phyloP scores from a whole-genome alignment of 148 eudicot species.

The Rhododendron mucronatum region DNA sequence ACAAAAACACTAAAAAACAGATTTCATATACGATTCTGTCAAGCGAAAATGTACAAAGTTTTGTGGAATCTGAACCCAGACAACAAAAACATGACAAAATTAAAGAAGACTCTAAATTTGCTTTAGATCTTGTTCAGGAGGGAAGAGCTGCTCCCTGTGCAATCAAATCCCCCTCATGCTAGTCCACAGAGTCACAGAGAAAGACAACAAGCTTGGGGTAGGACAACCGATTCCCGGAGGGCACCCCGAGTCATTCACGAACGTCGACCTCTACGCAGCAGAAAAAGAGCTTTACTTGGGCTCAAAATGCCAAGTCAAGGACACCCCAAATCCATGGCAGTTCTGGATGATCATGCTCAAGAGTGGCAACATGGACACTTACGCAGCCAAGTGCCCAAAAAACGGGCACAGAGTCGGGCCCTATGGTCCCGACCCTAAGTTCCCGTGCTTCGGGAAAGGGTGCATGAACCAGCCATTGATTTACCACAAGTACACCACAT shows the following conservation, averaged over 20 bases:
- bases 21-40: neutral
- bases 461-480: constrained; percentile 47
- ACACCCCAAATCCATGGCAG: constrained; percentile 44
- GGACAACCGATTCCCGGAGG: constrained; percentile 33
- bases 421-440: constrained; percentile 18
- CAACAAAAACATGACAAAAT: neutral
- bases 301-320: constrained; percentile 35
- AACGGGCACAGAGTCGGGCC: constrained; percentile 33
- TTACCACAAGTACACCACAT: constrained; percentile 30
- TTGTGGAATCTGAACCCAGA: neutral
- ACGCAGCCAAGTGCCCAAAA: constrained; percentile 28
- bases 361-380: constrained; percentile 45
- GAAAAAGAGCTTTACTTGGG: constrained; percentile 41
- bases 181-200: constrained; percentile 36
- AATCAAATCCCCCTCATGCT: neutral
- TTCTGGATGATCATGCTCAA: constrained; percentile 66
- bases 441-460: constrained; percentile 43
- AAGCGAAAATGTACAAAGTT: neutral
- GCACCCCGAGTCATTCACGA: neutral
- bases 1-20: neutral
- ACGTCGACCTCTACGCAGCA: constrained; percentile 34
- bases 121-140: constrained; percentile 2
- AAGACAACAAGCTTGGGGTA: constrained; percentile 37
- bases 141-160: constrained; percentile 1
- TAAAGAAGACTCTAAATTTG: neutral